Base-by-base conservation (phyloP, 129 eudicot genomes). In the Centrapalus pauciflorus region DNA sequence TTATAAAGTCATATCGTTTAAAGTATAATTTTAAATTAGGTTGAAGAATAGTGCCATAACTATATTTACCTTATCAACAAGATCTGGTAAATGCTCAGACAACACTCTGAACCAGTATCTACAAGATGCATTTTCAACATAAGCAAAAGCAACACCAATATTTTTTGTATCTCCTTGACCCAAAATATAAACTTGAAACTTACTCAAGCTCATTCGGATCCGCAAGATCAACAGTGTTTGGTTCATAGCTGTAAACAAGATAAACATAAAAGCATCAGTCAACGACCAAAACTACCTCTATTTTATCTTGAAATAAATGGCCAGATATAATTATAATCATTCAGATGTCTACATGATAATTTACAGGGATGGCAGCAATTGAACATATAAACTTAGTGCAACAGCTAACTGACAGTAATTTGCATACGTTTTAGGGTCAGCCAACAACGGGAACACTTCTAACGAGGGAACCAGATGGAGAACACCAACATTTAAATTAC, bases 41-140 rank as follows among this genome's bases (percentile, higher is more conserved):
- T 57, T 33, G 33, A 7, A 33, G 24, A 60, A 61, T 13, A 61
- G 33, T 4, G 52, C 33, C 34, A 51, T 23, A 5, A n/a, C 7
- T 29, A 16, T 64, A 25, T 34, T 33, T 81, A 94, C 99, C 99
- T 86, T 89, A 64, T 89, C 93, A 67, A 89, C 99, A 82, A 94
- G 97, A 75, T 86, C 99, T 3, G 95, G 85, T 76, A 89, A 62
- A 78, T 89, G 96, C 41, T 81, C 95, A 9, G 96, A 89, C 69
- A 94, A 77, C 65, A 94, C 93, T 14, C 86, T 89, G 79, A 86
- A 84, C 99, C 99, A 94, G 70, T 94, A 94, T 87, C 99, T 94
- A 78, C 75, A 76, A 62, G 48, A 48, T 25, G 50, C 16, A 78
- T 14, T 41, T 41, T 30, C 26, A 67, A 26, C 25, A 57, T 67